A percentile compares a stretch with the other conserved stretches of the same genome.
Evolutionary conservation across 148 eudicot genomes (phyloP).

Genomic region (Persicaria maculosa): DNA sequence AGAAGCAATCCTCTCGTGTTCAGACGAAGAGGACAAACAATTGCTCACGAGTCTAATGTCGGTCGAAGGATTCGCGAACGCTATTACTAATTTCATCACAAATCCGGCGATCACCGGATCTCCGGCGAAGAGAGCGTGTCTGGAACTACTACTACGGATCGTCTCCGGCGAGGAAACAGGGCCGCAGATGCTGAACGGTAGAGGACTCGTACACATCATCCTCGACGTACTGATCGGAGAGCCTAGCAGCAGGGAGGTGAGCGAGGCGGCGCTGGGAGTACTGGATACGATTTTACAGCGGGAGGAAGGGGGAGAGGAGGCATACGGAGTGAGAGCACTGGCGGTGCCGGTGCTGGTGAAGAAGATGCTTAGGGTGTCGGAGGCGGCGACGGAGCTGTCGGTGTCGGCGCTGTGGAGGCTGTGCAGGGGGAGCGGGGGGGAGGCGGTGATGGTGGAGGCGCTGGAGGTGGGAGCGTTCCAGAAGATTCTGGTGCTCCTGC

Average conservation of each 20-base stretch:
- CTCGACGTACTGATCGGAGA: slow-evolving; percentile 6
- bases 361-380: slow-evolving; percentile 37
- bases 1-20: not conserved
- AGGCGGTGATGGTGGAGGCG: slow-evolving; percentile 32
- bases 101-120: not conserved
- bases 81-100: not conserved
- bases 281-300: slow-evolving; percentile 25
- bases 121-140: not conserved
- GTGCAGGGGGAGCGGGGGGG: slow-evolving; percentile 13
- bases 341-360: slow-evolving; percentile 38
- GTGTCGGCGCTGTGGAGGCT: slow-evolving; percentile 43
- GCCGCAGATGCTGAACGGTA: not conserved
- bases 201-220: not conserved
- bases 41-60: not conserved
- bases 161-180: not conserved
- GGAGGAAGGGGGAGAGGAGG: slow-evolving; percentile 27
- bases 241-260: not conserved
- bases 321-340: slow-evolving; percentile 21
- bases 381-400: slow-evolving; percentile 33
- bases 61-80: not conserved
- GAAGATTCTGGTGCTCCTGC: slow-evolving; percentile 51
- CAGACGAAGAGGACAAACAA: not conserved
- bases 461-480: slow-evolving; percentile 42
- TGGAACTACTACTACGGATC: not conserved
- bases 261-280: slow-evolving; percentile 37